Percentiles rank a stretch among this genome's conserved stretches.
These are phyloP conservation scores for Fusarium transvaalense DNA, from an alignment of 2,329 filamentous ascomycete species.

Conservation along the genomic window DNA sequence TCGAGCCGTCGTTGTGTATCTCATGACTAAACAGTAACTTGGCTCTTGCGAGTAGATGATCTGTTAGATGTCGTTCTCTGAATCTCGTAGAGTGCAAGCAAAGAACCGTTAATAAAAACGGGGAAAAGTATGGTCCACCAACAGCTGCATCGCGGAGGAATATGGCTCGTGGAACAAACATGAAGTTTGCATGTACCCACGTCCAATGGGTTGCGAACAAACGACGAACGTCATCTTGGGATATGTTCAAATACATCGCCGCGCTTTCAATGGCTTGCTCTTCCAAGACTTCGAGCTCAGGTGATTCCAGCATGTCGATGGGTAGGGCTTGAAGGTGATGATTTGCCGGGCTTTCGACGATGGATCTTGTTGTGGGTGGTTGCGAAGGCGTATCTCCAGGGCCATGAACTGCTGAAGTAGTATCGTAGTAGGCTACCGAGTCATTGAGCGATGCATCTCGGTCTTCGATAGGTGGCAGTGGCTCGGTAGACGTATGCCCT, in stretches of 20 bases:
- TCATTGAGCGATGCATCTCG: background rate
- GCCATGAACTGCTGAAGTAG: background rate
- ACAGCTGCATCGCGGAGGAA: background rate
- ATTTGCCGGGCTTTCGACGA: background rate
- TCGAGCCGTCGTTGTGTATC: background rate
- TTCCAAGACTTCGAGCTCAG: background rate
- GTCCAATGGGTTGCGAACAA: slow-evolving; percentile 1
- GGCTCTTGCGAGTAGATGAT: background rate
- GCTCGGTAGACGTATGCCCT: background rate
- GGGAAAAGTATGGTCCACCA: background rate
- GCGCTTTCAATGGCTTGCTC: background rate
- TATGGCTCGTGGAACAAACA: background rate
- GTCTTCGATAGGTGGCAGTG: background rate
- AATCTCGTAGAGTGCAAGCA: slow-evolving; percentile 6
- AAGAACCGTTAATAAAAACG: background rate
- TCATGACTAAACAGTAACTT: slow-evolving; percentile 2
- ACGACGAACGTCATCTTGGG: background rate
- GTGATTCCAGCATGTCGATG: background rate
- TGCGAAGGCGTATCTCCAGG: background rate
- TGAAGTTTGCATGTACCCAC: slow-evolving; percentile 2
- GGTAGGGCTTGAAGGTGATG: background rate
- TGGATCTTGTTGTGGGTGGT: background rate
- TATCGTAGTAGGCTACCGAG: background rate
- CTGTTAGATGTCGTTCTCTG: background rate
- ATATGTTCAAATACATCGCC: background rate